Base-by-base conservation (phyloP, 192 early-diverging fungal genomes). In the Lobulomyces angularis region DNA sequence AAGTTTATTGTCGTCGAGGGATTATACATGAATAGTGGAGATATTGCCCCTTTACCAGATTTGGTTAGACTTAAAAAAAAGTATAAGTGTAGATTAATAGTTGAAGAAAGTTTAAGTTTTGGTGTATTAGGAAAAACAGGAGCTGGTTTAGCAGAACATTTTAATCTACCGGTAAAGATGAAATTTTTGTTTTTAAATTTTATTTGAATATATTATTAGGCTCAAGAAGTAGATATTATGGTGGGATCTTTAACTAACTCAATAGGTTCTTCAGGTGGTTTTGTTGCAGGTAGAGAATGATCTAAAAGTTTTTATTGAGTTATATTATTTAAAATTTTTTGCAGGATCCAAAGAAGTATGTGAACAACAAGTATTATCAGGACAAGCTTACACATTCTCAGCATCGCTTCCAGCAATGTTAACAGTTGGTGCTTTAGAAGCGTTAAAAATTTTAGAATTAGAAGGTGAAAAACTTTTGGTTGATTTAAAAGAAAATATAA, bases 1-100 rank as follows among this genome's bases (percentile, higher is more conserved):
- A 79, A 84, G 28, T 97, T 97, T 48, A 90, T 97, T 54, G 74
- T 97, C 20, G 80, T 79, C 3, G 93, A 97, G 60, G 93, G 88
- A 12, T 53, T 97, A 6, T 97, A 83, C 64, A 69, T 67, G 27
- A 87, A 91, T 56, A 65, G 64, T 46, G 90, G 89, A 19, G 84
- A 92, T 51, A 82, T 97, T 54, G 71, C 81, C 23, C 82, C 81
- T 5, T 65, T 97, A 21, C 71, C 78, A 16, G 65, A 72, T 37
- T 52, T 97, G 34, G 72, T 75, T 56, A 19, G 59, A 31, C 57
- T 97, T 41, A 97, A 93, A 69, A 71, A 85, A 35, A 79, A 84
- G 58, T 90, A 88, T 81, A 94, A 97, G 77, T 97, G 86, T 68
- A 70, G 93, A 17, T 65, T 97, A 26, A 86, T 97, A 47, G 58